These are phyloP conservation scores for Fulvia fulva DNA, from an alignment of 2,329 filamentous ascomycete genomes.

Conservation along the genomic window DNA sequence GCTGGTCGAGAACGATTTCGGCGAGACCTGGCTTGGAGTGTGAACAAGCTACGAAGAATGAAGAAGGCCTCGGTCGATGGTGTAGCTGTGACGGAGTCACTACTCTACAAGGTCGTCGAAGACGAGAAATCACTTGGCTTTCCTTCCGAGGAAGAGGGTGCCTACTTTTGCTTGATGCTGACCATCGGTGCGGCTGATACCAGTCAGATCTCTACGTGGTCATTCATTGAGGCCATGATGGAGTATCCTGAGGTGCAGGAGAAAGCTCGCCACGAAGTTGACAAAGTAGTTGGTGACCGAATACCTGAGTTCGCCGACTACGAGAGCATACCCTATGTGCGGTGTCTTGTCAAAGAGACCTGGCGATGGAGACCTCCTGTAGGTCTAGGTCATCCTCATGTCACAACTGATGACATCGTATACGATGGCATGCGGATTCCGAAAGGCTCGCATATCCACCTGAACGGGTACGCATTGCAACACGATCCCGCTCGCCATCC, in stretches of 20 bases:
- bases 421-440: slow-evolving; percentile 11
- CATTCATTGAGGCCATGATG: slow-evolving; percentile 27
- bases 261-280: slow-evolving; percentile 50
- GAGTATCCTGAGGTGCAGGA: slow-evolving; percentile 50
- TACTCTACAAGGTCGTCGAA: slow-evolving; percentile 10
- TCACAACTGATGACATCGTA: slow-evolving; percentile 9
- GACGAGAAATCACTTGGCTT: slow-evolving; percentile 9
- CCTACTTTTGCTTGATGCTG: slow-evolving; percentile 8
- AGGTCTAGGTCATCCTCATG: slow-evolving; percentile 32
- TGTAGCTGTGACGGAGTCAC: not conserved
- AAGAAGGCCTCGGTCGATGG: not conserved
- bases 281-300: slow-evolving; percentile 12
- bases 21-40: slow-evolving; percentile 2
- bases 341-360: slow-evolving; percentile 21
- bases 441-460: slow-evolving; percentile 3
- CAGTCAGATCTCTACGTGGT: slow-evolving; percentile 8
- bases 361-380: slow-evolving; percentile 21
- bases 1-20: slow-evolving; percentile 3
- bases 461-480: slow-evolving; percentile 8
- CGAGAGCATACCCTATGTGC: slow-evolving; percentile 16
- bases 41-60: slow-evolving; percentile 2
- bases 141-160: slow-evolving; percentile 5
- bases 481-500: slow-evolving; percentile 7
- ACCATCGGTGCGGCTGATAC: slow-evolving; percentile 9
- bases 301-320: slow-evolving; percentile 19